Base-by-base conservation (phyloP, 2,329 filamentous ascomycete species). In the Pyricularia sp. region DNA sequence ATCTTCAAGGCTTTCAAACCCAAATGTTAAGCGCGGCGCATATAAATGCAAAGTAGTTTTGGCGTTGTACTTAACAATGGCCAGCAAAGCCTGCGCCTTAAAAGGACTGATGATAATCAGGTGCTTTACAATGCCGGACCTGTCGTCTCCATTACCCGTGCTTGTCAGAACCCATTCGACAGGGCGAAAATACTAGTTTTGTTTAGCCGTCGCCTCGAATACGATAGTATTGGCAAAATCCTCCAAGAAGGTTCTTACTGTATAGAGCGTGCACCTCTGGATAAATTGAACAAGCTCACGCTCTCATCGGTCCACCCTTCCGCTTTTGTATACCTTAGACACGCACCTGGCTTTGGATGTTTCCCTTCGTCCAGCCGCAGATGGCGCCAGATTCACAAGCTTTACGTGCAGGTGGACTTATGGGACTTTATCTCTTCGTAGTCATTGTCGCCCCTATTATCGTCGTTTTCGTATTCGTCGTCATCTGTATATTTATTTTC, bases 311-410 rank as follows among this genome's bases (percentile, higher is more conserved):
- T 97, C 11, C 92, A 97, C 73, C 88, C 92, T 0, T 85, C 87
- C 1, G 90, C 90, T 9, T 87, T 96, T 68, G 84, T 90, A 73
- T 94, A 95, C 76, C 84, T 97, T 26, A 90, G n/a, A n/a, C n/a
- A n/a, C n/a, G n/a, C n/a, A n/a, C n/a, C n/a, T n/a, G n/a, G n/a
- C n/a, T n/a, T n/a, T n/a, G n/a, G n/a, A n/a, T n/a, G n/a, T n/a
- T n/a, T n/a, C n/a, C n/a, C n/a, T n/a, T n/a, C n/a, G n/a, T n/a
- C n/a, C n/a, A n/a, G n/a, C n/a, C n/a, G n/a, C n/a, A n/a, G n/a
- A n/a, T n/a, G n/a, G n/a, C n/a, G n/a, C n/a, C n/a, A n/a, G n/a
- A n/a, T n/a, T n/a, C n/a, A n/a, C n/a, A n/a, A n/a, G n/a, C n/a
- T n/a, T n/a, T n/a, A n/a, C n/a, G n/a, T n/a, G n/a, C n/a, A n/a